Conservation (phyloP, 2,329 filamentous ascomycete genomes). For the Nothophaeocryptopus gaeumannii region DNA sequence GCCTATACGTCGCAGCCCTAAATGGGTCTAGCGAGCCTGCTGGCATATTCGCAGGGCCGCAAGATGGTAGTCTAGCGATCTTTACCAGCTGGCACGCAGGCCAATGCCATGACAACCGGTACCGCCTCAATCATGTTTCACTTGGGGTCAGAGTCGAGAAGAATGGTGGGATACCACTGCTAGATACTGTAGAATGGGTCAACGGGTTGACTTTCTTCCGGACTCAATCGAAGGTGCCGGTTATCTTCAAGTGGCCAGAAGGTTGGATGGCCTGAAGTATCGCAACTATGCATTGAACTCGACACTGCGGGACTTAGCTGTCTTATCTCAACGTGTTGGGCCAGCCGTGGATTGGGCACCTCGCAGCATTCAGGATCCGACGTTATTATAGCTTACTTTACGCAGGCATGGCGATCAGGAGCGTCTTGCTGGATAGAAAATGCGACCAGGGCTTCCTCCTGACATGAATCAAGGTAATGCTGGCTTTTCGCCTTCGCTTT, state of each 20-base stretch:
- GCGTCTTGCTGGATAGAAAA: conserved; percentile 15
- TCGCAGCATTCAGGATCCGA: too few species aligned
- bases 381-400: too few species aligned
- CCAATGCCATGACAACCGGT: background rate
- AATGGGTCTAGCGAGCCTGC: background rate
- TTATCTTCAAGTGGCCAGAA: background rate
- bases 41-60: conserved; percentile 6
- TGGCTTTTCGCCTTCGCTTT: conserved; percentile 18
- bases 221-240: background rate
- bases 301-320: too few species aligned
- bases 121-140: conserved; percentile 1
- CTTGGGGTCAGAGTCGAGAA: background rate
- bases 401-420: conserved; percentile 16
- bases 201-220: conserved; percentile 13
- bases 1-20: conserved; percentile 1
- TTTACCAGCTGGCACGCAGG: conserved; percentile 9
- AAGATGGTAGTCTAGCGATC: background rate
- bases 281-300: background rate
- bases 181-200: conserved; percentile 6
- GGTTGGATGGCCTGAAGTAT: background rate
- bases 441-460: conserved; percentile 16
- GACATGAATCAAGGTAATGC: conserved; percentile 17
- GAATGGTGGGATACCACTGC: background rate
- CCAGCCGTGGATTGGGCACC: too few species aligned
- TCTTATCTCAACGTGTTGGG: too few species aligned